Conservation (phyloP, 169 alveolate species). For the Babesia sp. region DNA sequence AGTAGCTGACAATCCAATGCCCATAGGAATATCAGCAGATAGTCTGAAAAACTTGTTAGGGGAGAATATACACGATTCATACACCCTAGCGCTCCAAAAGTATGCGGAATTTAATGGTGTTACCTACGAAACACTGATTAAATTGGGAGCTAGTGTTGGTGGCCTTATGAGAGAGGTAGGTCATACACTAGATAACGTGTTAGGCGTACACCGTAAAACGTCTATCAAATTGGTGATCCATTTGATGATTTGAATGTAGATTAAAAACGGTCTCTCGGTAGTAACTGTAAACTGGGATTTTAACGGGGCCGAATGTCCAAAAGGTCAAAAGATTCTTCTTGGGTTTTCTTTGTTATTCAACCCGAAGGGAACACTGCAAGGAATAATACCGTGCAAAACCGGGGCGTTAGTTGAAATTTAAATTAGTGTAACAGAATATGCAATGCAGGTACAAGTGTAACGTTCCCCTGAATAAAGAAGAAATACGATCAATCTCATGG, state of each 20-base stretch:
- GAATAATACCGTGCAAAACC: slow-evolving; percentile 49
- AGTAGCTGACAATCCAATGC: slow-evolving; percentile 68
- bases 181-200: neutral
- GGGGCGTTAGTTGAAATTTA: slow-evolving; percentile 28
- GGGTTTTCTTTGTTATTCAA: slow-evolving; percentile 55
- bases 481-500: slow-evolving; percentile 38
- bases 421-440: neutral
- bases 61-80: slow-evolving; percentile 22
- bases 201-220: neutral
- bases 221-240: neutral
- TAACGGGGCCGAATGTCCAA: slow-evolving; percentile 36
- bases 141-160: slow-evolving; percentile 32
- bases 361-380: slow-evolving; percentile 19
- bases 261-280: slow-evolving; percentile 30
- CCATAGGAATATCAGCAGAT: slow-evolving; percentile 52
- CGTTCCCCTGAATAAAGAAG: slow-evolving; percentile 36
- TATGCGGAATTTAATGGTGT: slow-evolving; percentile 64
- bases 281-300: slow-evolving; percentile 17
- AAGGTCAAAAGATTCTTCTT: slow-evolving; percentile 32
- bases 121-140: slow-evolving; percentile 46
- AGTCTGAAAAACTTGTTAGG: slow-evolving; percentile 34
- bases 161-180: slow-evolving; percentile 48
- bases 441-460: slow-evolving; percentile 30
- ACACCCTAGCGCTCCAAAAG: slow-evolving; percentile 34
- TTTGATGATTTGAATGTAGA: slow-evolving; percentile 9